phyloP scores from a whole-genome alignment of 108 stramenopile species.

The Schizochytrium sp. region DNA sequence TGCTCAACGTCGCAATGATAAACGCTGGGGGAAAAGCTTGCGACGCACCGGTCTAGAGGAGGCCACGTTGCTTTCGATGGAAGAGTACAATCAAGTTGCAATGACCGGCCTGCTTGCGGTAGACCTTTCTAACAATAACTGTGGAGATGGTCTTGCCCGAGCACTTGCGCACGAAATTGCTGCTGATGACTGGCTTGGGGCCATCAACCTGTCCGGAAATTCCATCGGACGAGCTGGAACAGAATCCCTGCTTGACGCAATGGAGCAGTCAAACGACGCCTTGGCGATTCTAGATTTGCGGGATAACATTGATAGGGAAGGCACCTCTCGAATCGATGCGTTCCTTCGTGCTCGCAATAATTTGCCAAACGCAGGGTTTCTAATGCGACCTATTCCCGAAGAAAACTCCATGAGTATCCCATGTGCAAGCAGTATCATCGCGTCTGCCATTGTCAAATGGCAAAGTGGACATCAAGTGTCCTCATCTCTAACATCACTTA shows the following conservation, averaged over 20 bases:
- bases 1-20: not conserved
- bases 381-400: not conserved
- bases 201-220: not conserved
- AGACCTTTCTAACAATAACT: not conserved
- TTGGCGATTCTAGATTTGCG: not conserved
- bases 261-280: constrained; percentile 14
- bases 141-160: not conserved
- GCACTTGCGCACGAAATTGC: not conserved
- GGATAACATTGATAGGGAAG: not conserved
- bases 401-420: no score
- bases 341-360: not conserved
- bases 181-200: constrained; percentile 22
- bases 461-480: constrained; percentile 5
- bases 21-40: not conserved
- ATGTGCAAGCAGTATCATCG: not conserved
- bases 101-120: not conserved
- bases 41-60: not conserved
- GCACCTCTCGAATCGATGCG: not conserved
- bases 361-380: not conserved
- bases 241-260: not conserved
- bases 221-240: not conserved
- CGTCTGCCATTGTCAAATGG: constrained; percentile 5
- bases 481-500: not conserved
- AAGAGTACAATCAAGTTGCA: constrained; percentile 5
- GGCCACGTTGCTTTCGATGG: not conserved